Conservation (phyloP, 2,329 filamentous ascomycete genomes). For the Dryadomyces quercus-mongolicae region DNA sequence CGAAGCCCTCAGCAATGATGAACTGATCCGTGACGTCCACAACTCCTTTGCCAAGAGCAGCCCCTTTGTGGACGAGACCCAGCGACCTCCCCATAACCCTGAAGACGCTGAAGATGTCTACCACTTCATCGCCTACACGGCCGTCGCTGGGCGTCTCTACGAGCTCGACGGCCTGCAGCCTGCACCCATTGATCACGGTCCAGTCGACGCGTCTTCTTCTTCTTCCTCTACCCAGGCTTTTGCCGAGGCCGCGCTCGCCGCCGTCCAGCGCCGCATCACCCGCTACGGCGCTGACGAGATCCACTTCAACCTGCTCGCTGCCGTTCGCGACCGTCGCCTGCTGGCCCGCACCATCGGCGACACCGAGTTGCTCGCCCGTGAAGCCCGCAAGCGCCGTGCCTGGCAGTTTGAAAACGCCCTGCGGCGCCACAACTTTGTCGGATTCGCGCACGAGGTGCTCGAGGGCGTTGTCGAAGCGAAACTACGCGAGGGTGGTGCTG, state of each 20-base stretch:
- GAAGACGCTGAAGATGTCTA: conserved; percentile 82
- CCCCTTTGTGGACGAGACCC: conserved; percentile 87
- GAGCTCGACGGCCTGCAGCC: conserved; percentile 93
- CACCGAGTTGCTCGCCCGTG: conserved; percentile 59
- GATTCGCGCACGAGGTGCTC: conserved; percentile 81
- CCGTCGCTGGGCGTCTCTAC: conserved; percentile 69
- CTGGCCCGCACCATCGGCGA: conserved; percentile 75
- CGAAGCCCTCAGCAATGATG: conserved; percentile 49
- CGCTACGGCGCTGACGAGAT: conserved; percentile 83
- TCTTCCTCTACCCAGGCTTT: conserved; percentile 34
- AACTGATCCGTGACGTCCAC: conserved; percentile 66
- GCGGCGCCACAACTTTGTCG: conserved; percentile 88
- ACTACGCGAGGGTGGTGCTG: conserved; percentile 42
- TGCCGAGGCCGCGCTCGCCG: conserved; percentile 69
- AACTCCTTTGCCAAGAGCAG: conserved; percentile 83
- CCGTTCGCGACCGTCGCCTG: conserved; percentile 72
- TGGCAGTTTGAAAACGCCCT: conserved; percentile 96
- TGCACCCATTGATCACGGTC: conserved; percentile 78
- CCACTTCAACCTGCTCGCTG: conserved; percentile 88
- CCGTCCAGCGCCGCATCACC: conserved; percentile 70
- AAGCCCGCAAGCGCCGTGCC: conserved; percentile 70
- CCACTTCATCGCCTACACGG: conserved; percentile 94
- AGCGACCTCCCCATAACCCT: conserved; percentile 45
- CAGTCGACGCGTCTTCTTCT: conserved; percentile 32
- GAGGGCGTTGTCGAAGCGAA: conserved; percentile 74